Conservation (phyloP, 257 asterid species). For the Solanum tarapatanum region DNA sequence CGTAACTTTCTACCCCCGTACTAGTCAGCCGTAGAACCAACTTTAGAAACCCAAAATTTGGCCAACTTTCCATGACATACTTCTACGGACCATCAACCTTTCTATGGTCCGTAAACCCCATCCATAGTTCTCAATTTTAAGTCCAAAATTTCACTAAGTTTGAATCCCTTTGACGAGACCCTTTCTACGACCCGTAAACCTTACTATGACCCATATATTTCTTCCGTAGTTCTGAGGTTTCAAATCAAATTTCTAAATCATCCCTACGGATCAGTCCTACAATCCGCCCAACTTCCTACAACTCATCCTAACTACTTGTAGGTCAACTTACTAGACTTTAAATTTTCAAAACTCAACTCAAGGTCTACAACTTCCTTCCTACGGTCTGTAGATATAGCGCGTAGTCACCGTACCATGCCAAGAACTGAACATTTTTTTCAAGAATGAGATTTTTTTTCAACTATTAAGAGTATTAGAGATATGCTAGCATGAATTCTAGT, state of each 20-base stretch:
- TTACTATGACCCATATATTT: background rate
- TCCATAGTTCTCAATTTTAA: background rate
- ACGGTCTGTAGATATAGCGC: no score
- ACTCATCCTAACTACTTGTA: background rate
- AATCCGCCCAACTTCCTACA: background rate
- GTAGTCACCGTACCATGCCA: background rate
- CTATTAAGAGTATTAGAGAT: background rate
- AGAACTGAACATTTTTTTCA: background rate
- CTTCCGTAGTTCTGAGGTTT: background rate
- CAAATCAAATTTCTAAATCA: background rate
- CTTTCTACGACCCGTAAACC: background rate
- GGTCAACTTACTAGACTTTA: background rate
- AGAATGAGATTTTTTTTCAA: background rate
- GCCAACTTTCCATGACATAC: no score
- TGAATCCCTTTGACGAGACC: background rate
- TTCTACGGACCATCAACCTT: no score
- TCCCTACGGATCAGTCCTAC: background rate
- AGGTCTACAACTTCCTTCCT: background rate
- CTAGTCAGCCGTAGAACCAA: no score
- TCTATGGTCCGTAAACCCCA: no score
- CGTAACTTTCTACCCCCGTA: no score
- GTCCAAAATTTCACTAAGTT: background rate
- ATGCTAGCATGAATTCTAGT: background rate
- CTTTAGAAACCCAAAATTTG: no score
- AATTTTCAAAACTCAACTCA: background rate